These are phyloP conservation scores for Otatea glauca DNA, from an alignment of 176 grass and related monocot genomes.

Conservation along the genomic window DNA sequence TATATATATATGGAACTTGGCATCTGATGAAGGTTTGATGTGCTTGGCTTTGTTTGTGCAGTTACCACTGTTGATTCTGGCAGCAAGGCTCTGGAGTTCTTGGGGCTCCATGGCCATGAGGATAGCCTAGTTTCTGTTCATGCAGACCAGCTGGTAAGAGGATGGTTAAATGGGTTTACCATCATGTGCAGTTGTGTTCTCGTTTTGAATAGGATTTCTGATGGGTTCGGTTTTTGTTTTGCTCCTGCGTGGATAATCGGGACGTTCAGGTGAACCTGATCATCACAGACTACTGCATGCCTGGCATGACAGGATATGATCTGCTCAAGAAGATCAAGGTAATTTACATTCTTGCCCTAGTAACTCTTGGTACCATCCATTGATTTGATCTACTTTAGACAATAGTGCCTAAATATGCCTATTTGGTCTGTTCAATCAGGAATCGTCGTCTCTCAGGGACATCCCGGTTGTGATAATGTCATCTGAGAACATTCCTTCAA, in stretches of 20 bases:
- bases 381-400: conserved; percentile 32
- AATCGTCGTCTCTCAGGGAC: conserved; percentile 74
- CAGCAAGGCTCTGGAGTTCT: conserved; percentile 75
- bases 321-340: conserved; percentile 98
- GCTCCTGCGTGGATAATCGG: conserved; percentile 46
- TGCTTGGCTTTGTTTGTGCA: conserved; percentile 34
- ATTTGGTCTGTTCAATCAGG: conserved; percentile 53
- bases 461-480: conserved; percentile 99
- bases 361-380: background rate
- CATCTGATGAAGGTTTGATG: conserved; percentile 13
- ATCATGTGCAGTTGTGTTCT: conserved; percentile 1
- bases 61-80: conserved; percentile 90
- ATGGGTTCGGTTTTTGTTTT: conserved; percentile 31
- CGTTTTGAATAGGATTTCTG: conserved; percentile 1
- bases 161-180: background rate
- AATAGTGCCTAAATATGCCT: conserved; percentile 11
- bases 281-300: conserved; percentile 98
- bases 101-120: conserved; percentile 63
- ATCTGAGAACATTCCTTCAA: conserved; percentile 90
- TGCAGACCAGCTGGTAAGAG: conserved; percentile 63
- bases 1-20: background rate
- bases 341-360: background rate
- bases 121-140: conserved; percentile 37
- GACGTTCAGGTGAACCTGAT: conserved; percentile 88
- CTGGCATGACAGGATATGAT: conserved; percentile 93